Conservation (phyloP, 1,284 basidiomycete genomes). For the Cryptococcus sp. region DNA sequence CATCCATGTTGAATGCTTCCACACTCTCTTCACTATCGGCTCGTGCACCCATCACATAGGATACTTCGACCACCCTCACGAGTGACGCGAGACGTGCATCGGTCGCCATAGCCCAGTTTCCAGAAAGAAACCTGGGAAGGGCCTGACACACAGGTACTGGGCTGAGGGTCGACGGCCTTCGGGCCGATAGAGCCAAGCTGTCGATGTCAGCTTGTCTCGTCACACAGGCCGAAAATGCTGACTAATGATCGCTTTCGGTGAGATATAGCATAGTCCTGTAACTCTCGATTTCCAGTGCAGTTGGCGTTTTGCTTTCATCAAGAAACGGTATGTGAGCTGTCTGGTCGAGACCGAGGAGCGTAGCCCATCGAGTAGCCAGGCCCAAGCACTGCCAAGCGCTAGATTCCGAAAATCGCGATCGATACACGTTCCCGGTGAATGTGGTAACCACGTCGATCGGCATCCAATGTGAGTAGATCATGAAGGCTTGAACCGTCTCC, state of each 20-base stretch:
- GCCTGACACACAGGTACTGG: conserved; percentile 4
- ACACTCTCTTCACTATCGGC: conserved; percentile 10
- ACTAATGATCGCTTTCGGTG: conserved; percentile 23
- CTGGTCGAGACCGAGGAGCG: conserved; percentile 12
- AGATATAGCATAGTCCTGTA: conserved; percentile 19
- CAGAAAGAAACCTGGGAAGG: conserved; percentile 7
- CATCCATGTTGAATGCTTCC: conserved; percentile 17
- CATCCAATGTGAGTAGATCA: conserved; percentile 23
- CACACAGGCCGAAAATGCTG: background rate
- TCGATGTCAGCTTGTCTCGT: conserved; percentile 1
- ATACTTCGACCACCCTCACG: conserved; percentile 7
- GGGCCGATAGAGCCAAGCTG: conserved; percentile 16
- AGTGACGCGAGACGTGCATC: conserved; percentile 13
- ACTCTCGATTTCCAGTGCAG: conserved; percentile 2
- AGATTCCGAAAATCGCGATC: conserved; percentile 15
- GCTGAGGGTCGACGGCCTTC: conserved; percentile 8
- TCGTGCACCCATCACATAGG: conserved; percentile 10
- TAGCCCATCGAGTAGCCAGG: conserved; percentile 18
- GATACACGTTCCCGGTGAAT: background rate
- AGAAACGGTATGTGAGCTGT: conserved; percentile 8
- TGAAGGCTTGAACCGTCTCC: conserved; percentile 18
- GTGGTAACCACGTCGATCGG: conserved; percentile 8
- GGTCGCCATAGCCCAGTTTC: conserved; percentile 6
- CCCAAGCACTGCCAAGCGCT: conserved; percentile 18
- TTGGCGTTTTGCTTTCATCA: background rate